Conservation (phyloP, 2,329 filamentous ascomycete species). For the Helotiales sp. region DNA sequence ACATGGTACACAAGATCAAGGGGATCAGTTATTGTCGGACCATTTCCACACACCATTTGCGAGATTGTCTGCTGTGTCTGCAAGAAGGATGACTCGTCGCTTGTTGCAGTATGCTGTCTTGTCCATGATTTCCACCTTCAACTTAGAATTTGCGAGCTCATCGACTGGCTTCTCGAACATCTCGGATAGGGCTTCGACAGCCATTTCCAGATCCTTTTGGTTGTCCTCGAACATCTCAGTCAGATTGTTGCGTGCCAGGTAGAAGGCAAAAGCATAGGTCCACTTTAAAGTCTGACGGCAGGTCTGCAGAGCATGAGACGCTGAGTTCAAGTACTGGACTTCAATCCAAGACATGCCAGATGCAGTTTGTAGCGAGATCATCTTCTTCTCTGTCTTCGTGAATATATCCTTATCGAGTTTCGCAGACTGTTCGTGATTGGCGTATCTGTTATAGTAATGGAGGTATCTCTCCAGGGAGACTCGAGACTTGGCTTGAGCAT, state of each 20-base stretch:
- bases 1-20: slow-evolving; percentile 18
- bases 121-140: slow-evolving; percentile 98
- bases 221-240: slow-evolving; percentile 99
- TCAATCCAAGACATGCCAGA: slow-evolving; percentile 99
- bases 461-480: slow-evolving; percentile 94
- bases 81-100: slow-evolving; percentile 82
- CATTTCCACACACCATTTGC: slow-evolving; percentile 68
- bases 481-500: slow-evolving; percentile 87
- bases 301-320: slow-evolving; percentile 89
- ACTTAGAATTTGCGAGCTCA: slow-evolving; percentile 79
- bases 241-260: slow-evolving; percentile 91
- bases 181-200: slow-evolving; percentile 93
- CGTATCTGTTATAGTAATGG: slow-evolving; percentile 98
- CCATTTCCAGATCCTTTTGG: slow-evolving; percentile 96
- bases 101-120: slow-evolving; percentile 98
- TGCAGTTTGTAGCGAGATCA: slow-evolving; percentile 90
- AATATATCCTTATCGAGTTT: slow-evolving; percentile 96
- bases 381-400: slow-evolving; percentile 97
- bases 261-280: slow-evolving; percentile 99
- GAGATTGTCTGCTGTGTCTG: slow-evolving; percentile 90
- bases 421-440: slow-evolving; percentile 97
- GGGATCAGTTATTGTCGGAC: slow-evolving; percentile 28
- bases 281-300: slow-evolving; percentile 99
- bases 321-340: slow-evolving; percentile 92
- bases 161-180: slow-evolving; percentile 98